Base-by-base conservation (phyloP, 129 eudicot genomes). In the Escallonia herrerae region DNA sequence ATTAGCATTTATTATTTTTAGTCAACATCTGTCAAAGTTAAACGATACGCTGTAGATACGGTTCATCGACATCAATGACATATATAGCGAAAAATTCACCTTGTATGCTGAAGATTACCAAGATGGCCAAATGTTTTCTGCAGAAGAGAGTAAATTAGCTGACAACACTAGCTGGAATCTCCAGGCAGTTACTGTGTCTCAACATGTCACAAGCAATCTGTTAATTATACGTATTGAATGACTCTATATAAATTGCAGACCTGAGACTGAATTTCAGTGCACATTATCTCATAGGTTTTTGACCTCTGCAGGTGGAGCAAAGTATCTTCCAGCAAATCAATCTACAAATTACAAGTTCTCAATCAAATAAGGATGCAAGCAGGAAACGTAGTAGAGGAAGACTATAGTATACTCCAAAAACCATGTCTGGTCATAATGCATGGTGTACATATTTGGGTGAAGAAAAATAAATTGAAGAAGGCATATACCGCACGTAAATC, bases 271-370 rank as follows among this genome's bases (percentile, higher is more conserved):
- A 78, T 59, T 63, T 76, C 80, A 76, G 47, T 63, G 67, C 63
- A 58, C 46, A 87, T 75, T 56, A 81, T 66, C 61, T 78, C 69
- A 69, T 87, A 87, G 51, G 74, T 75, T 70, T 85, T 75, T 53
- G 70, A 70, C 85, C 70, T 83, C 83, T 79, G 82, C 75, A 74
- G 75, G 72, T 69, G 73, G 55, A 66, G 60, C 71, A 91, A 40
- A 69, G 61, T 57, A 75, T 81, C 85, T 64, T 81, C 77, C 78
- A 87, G 43, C 52, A 9, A 46, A 67, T 78, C 90, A 77, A 91
- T 79, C 97, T 87, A 75, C 46, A 65, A 56, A 59, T 50, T 38
- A 62, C 51, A 62, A 64, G 60, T 13, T 8, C 9, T 53, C 64
- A 63, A 41, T 46, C 13, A 69, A 8, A 67, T 55, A 22, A 22